Evolutionary conservation across 129 eudicot genomes (phyloP).

Genomic region (Flaveria linearis): DNA sequence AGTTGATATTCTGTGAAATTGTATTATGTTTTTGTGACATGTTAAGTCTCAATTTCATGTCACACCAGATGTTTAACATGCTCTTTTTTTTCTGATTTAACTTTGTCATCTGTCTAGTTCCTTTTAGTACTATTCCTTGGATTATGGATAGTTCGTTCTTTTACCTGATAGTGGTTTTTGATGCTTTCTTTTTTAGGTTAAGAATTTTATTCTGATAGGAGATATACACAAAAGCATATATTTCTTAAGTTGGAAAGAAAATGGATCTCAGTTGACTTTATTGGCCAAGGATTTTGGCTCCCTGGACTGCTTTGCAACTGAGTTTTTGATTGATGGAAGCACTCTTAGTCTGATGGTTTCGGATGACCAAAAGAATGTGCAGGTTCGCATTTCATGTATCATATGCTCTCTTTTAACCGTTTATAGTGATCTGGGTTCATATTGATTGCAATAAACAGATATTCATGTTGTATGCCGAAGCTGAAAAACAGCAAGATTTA

Average conservation of each 20-base stretch:
- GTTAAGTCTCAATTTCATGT: neutral
- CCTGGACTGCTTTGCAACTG: conserved; percentile 86
- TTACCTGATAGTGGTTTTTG: neutral
- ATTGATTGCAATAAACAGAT: neutral
- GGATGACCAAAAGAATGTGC: conserved; percentile 92
- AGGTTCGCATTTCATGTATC: conserved; percentile 47
- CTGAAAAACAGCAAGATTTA: neutral
- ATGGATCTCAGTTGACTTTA: conserved; percentile 81
- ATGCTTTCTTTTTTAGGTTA: conserved; percentile 54
- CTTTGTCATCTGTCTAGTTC: neutral
- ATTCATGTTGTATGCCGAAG: conserved; percentile 15
- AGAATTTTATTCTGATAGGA: conserved; percentile 89
- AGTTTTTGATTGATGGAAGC: conserved; percentile 89
- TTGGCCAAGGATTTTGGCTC: conserved; percentile 99
- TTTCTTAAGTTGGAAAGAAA: conserved; percentile 94
- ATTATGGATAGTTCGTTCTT: neutral
- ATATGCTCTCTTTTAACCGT: conserved; percentile 12
- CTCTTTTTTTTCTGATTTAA: neutral
- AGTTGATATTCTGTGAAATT: neutral
- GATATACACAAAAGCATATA: conserved; percentile 97
- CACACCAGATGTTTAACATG: neutral
- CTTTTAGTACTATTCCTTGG: neutral
- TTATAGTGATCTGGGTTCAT: neutral
- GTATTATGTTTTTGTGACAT: neutral
- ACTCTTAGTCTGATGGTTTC: conserved; percentile 93